These are phyloP conservation scores for Aspergillus bridgeri DNA, from an alignment of 495 filamentous ascomycete species.

Conservation along the genomic window DNA sequence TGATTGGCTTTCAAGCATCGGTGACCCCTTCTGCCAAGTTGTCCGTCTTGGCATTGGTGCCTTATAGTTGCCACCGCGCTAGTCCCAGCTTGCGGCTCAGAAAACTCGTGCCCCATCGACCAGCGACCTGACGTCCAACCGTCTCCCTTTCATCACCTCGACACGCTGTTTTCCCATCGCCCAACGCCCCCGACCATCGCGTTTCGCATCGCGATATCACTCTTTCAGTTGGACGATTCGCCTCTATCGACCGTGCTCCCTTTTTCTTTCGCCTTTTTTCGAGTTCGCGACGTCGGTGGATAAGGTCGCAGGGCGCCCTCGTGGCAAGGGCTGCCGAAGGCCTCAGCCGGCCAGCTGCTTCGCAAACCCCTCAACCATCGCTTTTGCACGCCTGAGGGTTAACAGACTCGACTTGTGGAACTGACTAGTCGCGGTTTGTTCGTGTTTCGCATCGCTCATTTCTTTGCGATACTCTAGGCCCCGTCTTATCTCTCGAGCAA, in stretches of 20 bases:
- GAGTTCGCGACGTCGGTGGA: conserved; percentile 41
- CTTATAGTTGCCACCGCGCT: conserved; percentile 27
- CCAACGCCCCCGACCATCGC: conserved; percentile 39
- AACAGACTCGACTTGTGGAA: conserved; percentile 5
- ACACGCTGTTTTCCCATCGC: conserved; percentile 32
- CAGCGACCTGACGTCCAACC: conserved; percentile 40
- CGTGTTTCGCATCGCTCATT: not conserved
- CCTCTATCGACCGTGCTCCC: conserved; percentile 20
- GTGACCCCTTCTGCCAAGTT: conserved; percentile 3
- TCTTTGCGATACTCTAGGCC: conserved; percentile 4
- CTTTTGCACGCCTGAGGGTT: conserved; percentile 13
- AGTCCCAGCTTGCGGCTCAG: conserved; percentile 32
- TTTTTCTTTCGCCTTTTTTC: conserved; percentile 30
- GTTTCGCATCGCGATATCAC: conserved; percentile 42
- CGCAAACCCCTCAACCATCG: conserved; percentile 35
- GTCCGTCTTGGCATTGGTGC: conserved; percentile 7
- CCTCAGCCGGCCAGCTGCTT: conserved; percentile 47
- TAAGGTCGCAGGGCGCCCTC: conserved; percentile 50
- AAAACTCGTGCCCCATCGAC: conserved; percentile 48
- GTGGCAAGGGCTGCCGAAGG: conserved; percentile 54
- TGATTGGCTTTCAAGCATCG: conserved; percentile 5
- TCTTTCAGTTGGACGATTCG: conserved; percentile 24
- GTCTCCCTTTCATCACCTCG: conserved; percentile 43
- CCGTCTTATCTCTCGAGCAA: conserved; percentile 1
- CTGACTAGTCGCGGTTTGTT: conserved; percentile 1